Evolutionary conservation across 352 stramenopile genomes (phyloP).

Genomic region (Phytophthora multivora): DNA sequence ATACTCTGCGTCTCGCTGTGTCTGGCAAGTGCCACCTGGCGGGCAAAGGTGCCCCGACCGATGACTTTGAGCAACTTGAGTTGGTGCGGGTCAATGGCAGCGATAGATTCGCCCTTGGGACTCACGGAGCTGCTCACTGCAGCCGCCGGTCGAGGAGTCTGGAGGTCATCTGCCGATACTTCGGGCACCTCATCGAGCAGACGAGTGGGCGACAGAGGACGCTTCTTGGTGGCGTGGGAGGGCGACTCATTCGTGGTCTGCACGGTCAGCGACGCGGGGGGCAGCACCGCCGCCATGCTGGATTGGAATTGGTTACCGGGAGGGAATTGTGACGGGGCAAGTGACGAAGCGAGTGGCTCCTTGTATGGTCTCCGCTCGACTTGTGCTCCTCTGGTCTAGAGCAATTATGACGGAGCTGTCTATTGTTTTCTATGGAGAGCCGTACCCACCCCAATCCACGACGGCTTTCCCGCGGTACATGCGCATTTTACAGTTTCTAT

Average conservation of each 20-base stretch:
- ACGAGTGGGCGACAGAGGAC: conserved; percentile 28
- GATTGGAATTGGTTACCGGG: neutral
- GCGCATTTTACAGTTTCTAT: conserved; percentile 21
- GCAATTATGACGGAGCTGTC: conserved; percentile 16
- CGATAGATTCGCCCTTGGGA: conserved; percentile 14
- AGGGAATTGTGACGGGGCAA: conserved; percentile 21
- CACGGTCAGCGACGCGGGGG: conserved; percentile 17
- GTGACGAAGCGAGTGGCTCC: conserved; percentile 4
- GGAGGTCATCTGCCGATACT: conserved; percentile 28
- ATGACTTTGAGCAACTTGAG: conserved; percentile 87
- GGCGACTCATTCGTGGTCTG: conserved; percentile 16
- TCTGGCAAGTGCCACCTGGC: conserved; percentile 77
- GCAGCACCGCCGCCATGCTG: conserved; percentile 36
- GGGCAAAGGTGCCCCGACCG: conserved; percentile 81
- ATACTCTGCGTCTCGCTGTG: conserved; percentile 56
- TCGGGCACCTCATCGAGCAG: conserved; percentile 28
- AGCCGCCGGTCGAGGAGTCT: conserved; percentile 23
- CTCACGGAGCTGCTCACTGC: conserved; percentile 9
- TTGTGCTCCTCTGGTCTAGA: conserved; percentile 18
- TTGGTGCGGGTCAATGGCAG: conserved; percentile 60
- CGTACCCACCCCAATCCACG: conserved; percentile 8
- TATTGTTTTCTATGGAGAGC: conserved; percentile 25
- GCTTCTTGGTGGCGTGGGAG: conserved; percentile 28
- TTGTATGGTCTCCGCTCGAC: conserved; percentile 19
- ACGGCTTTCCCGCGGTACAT: conserved; percentile 21